A percentile compares a stretch with the other conserved stretches of the same genome.
Conservation (phyloP, 2,329 filamentous ascomycete genomes). For the Rhytidhysteron rufulum region DNA sequence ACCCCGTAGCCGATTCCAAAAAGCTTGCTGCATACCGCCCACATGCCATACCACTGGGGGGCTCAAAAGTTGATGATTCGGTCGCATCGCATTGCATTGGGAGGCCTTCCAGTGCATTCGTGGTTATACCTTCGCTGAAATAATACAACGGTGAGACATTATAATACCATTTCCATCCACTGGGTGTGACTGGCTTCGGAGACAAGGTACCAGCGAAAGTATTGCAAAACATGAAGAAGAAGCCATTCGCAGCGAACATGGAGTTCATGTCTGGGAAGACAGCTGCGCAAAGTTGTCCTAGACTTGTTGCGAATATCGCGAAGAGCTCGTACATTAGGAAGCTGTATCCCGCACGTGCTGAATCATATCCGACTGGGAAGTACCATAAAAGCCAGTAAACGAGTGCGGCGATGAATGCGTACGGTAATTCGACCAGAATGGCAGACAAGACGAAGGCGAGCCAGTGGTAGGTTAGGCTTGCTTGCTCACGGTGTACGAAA, state of each 20-base stretch:
- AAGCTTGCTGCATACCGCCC: slow-evolving; percentile 54
- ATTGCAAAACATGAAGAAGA: slow-evolving; percentile 56
- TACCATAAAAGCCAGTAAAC: slow-evolving; percentile 51
- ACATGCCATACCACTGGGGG: slow-evolving; percentile 59
- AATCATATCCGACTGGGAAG: neutral
- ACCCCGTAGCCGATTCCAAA: neutral
- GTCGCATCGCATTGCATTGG: slow-evolving; percentile 52
- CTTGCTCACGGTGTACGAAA: slow-evolving; percentile 69
- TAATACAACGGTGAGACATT: slow-evolving; percentile 65
- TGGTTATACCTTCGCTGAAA: slow-evolving; percentile 60
- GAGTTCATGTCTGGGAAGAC: slow-evolving; percentile 64
- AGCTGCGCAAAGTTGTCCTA: slow-evolving; percentile 65
- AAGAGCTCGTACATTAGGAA: slow-evolving; percentile 65
- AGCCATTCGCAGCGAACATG: slow-evolving; percentile 63
- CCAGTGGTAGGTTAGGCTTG: slow-evolving; percentile 79
- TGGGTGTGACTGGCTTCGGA: slow-evolving; percentile 58
- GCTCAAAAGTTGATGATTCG: slow-evolving; percentile 59
- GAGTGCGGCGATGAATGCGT: slow-evolving; percentile 61
- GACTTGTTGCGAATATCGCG: slow-evolving; percentile 61
- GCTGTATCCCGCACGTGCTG: slow-evolving; percentile 50
- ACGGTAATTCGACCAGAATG: slow-evolving; percentile 67
- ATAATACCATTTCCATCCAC: slow-evolving; percentile 58
- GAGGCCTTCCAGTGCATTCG: slow-evolving; percentile 52
- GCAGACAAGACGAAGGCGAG: slow-evolving; percentile 63
- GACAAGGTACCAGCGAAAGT: slow-evolving; percentile 74